Evolutionary conservation across 768 basidiomycete genomes (phyloP).

Genomic region (Naganishia kalamii): DNA sequence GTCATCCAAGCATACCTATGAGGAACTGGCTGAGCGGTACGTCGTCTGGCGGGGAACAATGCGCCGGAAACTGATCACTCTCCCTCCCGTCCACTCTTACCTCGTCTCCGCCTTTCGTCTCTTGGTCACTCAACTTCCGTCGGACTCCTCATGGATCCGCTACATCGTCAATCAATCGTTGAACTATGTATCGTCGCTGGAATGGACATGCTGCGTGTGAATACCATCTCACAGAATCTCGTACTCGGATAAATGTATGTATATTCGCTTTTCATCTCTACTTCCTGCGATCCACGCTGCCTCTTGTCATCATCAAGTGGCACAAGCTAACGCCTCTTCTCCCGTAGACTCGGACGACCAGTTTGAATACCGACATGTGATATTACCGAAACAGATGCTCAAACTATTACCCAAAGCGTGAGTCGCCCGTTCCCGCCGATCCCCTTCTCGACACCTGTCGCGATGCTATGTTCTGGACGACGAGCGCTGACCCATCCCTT

Average conservation of each 20-base stretch:
- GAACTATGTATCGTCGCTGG: background rate
- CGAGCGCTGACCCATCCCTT: background rate
- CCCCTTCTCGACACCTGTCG: background rate
- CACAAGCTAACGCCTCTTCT: too few species aligned
- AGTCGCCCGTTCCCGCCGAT: constrained; percentile 21
- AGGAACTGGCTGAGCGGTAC: constrained; percentile 43
- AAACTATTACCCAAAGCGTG: constrained; percentile 76
- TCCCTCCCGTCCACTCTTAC: too few species aligned
- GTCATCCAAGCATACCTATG: constrained; percentile 29
- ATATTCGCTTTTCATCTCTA: background rate
- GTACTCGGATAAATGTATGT: constrained; percentile 45
- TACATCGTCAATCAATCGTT: too few species aligned
- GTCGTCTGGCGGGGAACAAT: constrained; percentile 1
- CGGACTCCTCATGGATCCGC: too few species aligned
- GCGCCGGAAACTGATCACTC: too few species aligned
- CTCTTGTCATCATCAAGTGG: background rate
- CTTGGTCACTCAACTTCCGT: too few species aligned
- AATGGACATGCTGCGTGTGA: background rate
- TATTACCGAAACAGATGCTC: constrained; percentile 86
- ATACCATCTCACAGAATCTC: constrained; percentile 37
- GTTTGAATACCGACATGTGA: constrained; percentile 90
- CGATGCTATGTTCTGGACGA: background rate
- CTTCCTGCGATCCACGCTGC: background rate
- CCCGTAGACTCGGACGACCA: constrained; percentile 67
- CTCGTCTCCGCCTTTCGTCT: too few species aligned